phyloP scores from a whole-genome alignment of 164 flowering plant species.

The Euptelea pleiosperma region DNA sequence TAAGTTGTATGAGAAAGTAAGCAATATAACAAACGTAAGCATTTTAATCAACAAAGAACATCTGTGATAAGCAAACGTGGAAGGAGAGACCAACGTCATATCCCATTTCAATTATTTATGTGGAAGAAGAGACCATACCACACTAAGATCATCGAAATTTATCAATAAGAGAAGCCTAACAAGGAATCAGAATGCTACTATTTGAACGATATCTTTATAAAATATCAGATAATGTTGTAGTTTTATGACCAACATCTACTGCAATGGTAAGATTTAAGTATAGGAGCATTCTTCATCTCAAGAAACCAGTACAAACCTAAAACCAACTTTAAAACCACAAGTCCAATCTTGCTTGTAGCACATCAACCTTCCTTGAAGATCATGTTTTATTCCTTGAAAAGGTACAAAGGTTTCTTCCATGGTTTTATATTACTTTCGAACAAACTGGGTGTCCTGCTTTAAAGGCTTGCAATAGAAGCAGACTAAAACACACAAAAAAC shows the following conservation, averaged over 20 bases:
- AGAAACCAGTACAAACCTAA: conserved; percentile 50
- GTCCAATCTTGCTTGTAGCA: conserved; percentile 99
- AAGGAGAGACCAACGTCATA: no score
- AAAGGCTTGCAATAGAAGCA: background rate
- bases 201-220: background rate
- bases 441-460: conserved; percentile 7
- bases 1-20: no score
- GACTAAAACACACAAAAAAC: conserved; percentile 7
- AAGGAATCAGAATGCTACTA: no score
- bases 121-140: no score
- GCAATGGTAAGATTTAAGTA: conserved; percentile 9
- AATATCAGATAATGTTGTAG: background rate
- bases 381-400: conserved; percentile 91
- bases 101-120: no score
- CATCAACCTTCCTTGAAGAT: conserved; percentile 66
- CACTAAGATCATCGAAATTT: background rate
- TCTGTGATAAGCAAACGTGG: no score
- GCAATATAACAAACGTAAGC: no score
- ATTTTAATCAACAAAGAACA: no score
- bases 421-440: conserved; percentile 1
- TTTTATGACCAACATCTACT: background rate
- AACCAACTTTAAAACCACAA: conserved; percentile 83
- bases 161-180: background rate
- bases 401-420: conserved; percentile 99
- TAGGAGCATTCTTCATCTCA: background rate